Conservation (phyloP, 202 grass and related monocot species). For the Panicum hallii region DNA sequence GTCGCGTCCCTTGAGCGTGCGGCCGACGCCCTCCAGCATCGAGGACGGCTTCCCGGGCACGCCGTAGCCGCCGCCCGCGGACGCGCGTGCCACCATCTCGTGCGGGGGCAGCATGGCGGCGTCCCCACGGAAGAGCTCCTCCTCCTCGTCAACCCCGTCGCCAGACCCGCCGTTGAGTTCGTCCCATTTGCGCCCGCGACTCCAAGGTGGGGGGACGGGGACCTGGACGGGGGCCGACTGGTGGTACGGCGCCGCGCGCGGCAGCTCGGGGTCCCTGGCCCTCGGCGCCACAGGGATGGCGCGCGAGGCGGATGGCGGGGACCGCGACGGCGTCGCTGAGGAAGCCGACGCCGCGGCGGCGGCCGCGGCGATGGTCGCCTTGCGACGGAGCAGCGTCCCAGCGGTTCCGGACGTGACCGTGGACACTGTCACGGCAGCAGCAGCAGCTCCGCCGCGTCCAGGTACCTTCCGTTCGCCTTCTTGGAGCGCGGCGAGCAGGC, state of each 20-base stretch:
- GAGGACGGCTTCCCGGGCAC: slow-evolving; percentile 32
- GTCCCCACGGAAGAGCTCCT: slow-evolving; percentile 41
- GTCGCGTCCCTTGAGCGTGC: slow-evolving; percentile 58
- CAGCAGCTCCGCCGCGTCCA: neutral
- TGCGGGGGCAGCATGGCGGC: slow-evolving; percentile 49
- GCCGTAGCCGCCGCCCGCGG: neutral
- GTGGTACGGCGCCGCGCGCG: slow-evolving; percentile 22
- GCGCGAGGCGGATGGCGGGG: slow-evolving; percentile 20
- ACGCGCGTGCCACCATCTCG: slow-evolving; percentile 57
- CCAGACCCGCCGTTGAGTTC: slow-evolving; percentile 6
- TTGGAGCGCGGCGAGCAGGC: slow-evolving; percentile 51
- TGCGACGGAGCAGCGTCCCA: slow-evolving; percentile 42
- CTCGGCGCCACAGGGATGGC: slow-evolving; percentile 35
- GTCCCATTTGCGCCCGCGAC: slow-evolving; percentile 13
- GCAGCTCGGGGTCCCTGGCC: slow-evolving; percentile 10
- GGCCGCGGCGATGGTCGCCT: slow-evolving; percentile 48
- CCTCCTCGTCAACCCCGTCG: slow-evolving; percentile 22
- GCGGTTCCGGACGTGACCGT: slow-evolving; percentile 23
- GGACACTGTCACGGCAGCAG: neutral
- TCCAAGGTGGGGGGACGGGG: slow-evolving; percentile 38
- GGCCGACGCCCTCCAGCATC: slow-evolving; percentile 58
- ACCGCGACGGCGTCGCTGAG: neutral
- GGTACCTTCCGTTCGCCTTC: slow-evolving; percentile 36
- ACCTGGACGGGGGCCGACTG: slow-evolving; percentile 45
- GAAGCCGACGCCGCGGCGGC: neutral